Evolutionary conservation across 129 eudicot genomes (phyloP).

Genomic region (Pittosporum tobira): DNA sequence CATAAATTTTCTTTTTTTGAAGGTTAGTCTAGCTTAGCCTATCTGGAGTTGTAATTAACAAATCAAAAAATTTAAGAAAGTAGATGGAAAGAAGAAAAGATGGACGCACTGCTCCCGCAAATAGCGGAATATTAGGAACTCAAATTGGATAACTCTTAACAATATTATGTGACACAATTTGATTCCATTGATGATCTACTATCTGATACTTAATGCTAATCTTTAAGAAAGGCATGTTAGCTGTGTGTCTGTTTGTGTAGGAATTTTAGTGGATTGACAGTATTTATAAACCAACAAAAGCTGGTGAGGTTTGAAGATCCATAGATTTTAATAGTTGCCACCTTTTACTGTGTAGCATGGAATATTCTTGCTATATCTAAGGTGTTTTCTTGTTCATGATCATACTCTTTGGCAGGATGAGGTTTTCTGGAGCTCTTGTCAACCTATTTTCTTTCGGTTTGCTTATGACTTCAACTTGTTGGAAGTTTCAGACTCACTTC

Average conservation of each 20-base stretch:
- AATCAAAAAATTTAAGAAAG: no score
- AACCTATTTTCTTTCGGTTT: conserved; percentile 46
- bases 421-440: conserved; percentile 55
- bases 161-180: no score
- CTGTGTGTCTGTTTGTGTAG: neutral
- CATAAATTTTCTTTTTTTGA: neutral
- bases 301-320: neutral
- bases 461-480: conserved; percentile 64
- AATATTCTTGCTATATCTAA: conserved; percentile 7
- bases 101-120: no score
- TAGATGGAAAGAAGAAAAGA: no score
- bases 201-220: no score
- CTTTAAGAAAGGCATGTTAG: neutral
- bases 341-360: neutral
- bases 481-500: conserved; percentile 91
- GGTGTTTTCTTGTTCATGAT: conserved; percentile 25
- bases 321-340: neutral
- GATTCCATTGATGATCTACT: no score
- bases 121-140: no score
- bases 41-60: no score
- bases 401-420: conserved; percentile 59
- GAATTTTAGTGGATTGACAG: neutral
- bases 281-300: neutral
- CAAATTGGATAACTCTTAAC: no score
- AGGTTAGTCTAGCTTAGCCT: no score